Evolutionary conservation across 2,329 filamentous ascomycete species (phyloP).

Genomic region (Phialocephala subalpina): DNA sequence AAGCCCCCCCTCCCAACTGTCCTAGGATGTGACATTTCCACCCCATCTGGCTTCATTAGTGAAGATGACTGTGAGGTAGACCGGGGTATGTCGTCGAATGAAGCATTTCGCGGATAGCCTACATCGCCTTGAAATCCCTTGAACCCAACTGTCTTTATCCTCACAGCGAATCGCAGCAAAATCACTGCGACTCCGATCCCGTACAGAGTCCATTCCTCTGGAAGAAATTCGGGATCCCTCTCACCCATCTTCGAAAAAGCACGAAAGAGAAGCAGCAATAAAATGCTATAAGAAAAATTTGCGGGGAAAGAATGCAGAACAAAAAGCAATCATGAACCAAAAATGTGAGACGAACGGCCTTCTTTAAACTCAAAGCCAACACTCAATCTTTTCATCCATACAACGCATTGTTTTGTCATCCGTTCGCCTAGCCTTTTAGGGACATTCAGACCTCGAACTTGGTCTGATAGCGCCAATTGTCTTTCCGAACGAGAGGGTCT

Average conservation of each 20-base stretch:
- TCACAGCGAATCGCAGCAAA: slow-evolving; percentile 47
- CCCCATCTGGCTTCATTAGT: too few relatives aligned
- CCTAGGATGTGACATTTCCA: too few relatives aligned
- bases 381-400: background rate
- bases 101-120: background rate
- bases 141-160: slow-evolving; percentile 45
- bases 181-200: slow-evolving; percentile 42
- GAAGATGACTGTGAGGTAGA: too few relatives aligned
- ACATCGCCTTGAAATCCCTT: slow-evolving; percentile 29
- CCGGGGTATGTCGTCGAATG: too few relatives aligned
- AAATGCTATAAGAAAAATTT: background rate
- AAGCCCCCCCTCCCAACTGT: background rate
- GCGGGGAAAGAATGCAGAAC: background rate
- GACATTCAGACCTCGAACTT: background rate
- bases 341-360: background rate
- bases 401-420: background rate
- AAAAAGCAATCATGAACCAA: background rate
- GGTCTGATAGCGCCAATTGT: background rate
- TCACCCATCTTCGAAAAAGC: slow-evolving; percentile 6
- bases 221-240: slow-evolving; percentile 37
- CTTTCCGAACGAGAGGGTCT: background rate
- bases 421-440: background rate
- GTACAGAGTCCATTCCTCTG: slow-evolving; percentile 42
- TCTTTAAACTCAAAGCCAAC: background rate
- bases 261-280: background rate